Conservation (phyloP, 2,329 filamentous ascomycete species). For the Chaetomium sp. region DNA sequence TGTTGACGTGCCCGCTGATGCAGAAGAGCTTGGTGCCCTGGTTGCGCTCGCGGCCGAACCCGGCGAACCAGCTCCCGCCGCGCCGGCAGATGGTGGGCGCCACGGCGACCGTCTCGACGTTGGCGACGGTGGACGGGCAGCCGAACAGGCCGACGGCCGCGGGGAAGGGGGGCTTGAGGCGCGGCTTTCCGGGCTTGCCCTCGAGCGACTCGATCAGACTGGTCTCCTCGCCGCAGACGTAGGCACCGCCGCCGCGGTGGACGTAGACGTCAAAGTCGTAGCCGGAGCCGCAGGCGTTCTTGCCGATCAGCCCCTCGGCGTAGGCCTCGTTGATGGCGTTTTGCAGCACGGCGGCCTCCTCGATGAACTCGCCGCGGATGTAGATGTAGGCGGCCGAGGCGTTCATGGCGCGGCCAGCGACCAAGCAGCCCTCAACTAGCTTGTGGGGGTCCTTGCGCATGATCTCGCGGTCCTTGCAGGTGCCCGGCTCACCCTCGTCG, state of each 20-base stretch:
- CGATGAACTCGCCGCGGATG: slow-evolving; percentile 97
- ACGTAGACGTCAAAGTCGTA: slow-evolving; percentile 98
- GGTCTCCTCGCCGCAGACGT: slow-evolving; percentile 97
- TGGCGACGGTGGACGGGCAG: slow-evolving; percentile 96
- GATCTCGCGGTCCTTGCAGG: slow-evolving; percentile 99
- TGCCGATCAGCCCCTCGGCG: slow-evolving; percentile 89
- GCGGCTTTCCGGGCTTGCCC: slow-evolving; percentile 97
- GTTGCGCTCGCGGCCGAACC: slow-evolving; percentile 94
- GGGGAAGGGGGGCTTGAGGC: slow-evolving; percentile 97
- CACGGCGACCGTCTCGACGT: slow-evolving; percentile 95
- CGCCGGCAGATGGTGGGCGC: slow-evolving; percentile 93
- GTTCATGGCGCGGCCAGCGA: slow-evolving; percentile 98
- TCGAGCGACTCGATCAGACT: slow-evolving; percentile 97
- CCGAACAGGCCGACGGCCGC: slow-evolving; percentile 96
- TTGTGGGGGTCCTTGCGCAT: slow-evolving; percentile 99
- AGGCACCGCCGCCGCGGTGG: slow-evolving; percentile 95
- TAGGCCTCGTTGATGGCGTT: slow-evolving; percentile 98
- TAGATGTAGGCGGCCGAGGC: slow-evolving; percentile 98
- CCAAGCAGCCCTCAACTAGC: slow-evolving; percentile 93
- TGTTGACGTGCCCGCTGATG: slow-evolving; percentile 98
- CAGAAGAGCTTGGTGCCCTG: slow-evolving; percentile 97
- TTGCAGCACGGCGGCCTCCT: slow-evolving; percentile 92
- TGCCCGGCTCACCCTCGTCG: slow-evolving; percentile 97
- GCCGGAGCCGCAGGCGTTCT: slow-evolving; percentile 95
- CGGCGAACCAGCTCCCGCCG: slow-evolving; percentile 88